phyloP scores from a whole-genome alignment of 495 filamentous ascomycete species.

The Parathielavia appendiculata region DNA sequence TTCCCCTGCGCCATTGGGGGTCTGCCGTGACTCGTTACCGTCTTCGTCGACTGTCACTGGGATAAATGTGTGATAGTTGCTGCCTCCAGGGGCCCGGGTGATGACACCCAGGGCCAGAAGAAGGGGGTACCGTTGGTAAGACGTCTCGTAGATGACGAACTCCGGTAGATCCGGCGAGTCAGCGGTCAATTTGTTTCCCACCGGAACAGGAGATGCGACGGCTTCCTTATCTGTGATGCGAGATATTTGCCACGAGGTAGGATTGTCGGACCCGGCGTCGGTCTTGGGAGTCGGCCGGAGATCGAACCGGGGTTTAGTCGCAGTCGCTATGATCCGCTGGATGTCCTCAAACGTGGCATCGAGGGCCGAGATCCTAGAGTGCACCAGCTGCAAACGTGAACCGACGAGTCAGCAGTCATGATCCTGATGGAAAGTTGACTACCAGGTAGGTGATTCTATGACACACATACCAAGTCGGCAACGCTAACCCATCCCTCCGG shows the following conservation, averaged over 20 bases:
- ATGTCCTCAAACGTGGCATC: slow-evolving; percentile 35
- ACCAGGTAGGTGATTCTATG: background rate
- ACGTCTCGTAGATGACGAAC: slow-evolving; percentile 37
- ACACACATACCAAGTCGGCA: slow-evolving; percentile 35
- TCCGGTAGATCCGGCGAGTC: slow-evolving; percentile 31
- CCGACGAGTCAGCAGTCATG: background rate
- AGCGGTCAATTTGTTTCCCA: slow-evolving; percentile 27
- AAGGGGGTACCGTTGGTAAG: slow-evolving; percentile 36
- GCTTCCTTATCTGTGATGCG: slow-evolving; percentile 24
- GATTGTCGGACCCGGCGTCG: slow-evolving; percentile 19
- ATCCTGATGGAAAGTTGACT: background rate
- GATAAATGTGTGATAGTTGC: slow-evolving; percentile 26
- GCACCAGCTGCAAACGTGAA: slow-evolving; percentile 30
- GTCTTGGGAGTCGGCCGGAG: slow-evolving; percentile 23
- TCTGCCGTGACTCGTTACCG: slow-evolving; percentile 12
- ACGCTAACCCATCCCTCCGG: slow-evolving; percentile 41
- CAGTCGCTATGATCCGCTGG: slow-evolving; percentile 31
- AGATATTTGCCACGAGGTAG: slow-evolving; percentile 30
- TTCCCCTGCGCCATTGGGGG: background rate
- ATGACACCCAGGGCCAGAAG: slow-evolving; percentile 30
- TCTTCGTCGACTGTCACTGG: slow-evolving; percentile 22
- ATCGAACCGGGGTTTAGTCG: slow-evolving; percentile 32
- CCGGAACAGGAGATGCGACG: slow-evolving; percentile 20
- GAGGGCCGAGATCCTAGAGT: slow-evolving; percentile 30
- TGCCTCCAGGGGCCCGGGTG: slow-evolving; percentile 31